Evolutionary conservation across 2,329 filamentous ascomycete genomes (phyloP).

Genomic region (Trichoderma pleuroti): DNA sequence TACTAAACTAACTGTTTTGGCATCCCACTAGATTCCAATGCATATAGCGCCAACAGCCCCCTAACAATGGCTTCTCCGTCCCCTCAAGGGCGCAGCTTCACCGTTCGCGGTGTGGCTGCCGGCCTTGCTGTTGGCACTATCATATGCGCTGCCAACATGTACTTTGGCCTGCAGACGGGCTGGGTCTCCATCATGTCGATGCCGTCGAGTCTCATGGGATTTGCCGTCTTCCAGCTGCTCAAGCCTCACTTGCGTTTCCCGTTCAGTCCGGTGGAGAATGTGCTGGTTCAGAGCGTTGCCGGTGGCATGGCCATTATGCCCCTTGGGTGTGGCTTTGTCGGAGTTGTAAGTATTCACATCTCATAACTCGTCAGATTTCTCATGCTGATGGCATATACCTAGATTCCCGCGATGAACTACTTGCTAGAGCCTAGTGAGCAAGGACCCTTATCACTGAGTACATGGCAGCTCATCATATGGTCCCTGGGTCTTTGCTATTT

Average conservation of each 20-base stretch:
- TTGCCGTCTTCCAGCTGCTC: constrained; percentile 84
- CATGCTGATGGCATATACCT: constrained; percentile 12
- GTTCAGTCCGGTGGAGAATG: constrained; percentile 83
- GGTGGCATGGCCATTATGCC: constrained; percentile 97
- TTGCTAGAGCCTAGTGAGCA: constrained; percentile 73
- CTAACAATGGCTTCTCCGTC: constrained; percentile 24
- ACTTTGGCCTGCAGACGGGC: constrained; percentile 90
- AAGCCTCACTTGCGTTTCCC: constrained; percentile 70
- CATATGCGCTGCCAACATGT: constrained; percentile 96
- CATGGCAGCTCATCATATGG: constrained; percentile 83
- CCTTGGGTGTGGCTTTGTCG: constrained; percentile 90
- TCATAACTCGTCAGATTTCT: background rate
- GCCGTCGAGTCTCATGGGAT: constrained; percentile 91
- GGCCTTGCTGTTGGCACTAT: constrained; percentile 82
- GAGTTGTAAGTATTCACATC: constrained; percentile 56
- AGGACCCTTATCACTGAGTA: constrained; percentile 68
- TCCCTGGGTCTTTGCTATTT: constrained; percentile 92
- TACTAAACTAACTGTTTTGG: background rate
- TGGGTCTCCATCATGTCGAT: constrained; percentile 85
- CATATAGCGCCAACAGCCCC: background rate
- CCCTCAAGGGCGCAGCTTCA: constrained; percentile 67
- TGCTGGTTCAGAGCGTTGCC: constrained; percentile 92
- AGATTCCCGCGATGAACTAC: constrained; percentile 86
- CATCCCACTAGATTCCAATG: background rate
- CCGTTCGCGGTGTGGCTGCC: constrained; percentile 71